Evolutionary conservation across 352 stramenopile genomes (phyloP).

Genomic region (Phytophthora pinifolia): DNA sequence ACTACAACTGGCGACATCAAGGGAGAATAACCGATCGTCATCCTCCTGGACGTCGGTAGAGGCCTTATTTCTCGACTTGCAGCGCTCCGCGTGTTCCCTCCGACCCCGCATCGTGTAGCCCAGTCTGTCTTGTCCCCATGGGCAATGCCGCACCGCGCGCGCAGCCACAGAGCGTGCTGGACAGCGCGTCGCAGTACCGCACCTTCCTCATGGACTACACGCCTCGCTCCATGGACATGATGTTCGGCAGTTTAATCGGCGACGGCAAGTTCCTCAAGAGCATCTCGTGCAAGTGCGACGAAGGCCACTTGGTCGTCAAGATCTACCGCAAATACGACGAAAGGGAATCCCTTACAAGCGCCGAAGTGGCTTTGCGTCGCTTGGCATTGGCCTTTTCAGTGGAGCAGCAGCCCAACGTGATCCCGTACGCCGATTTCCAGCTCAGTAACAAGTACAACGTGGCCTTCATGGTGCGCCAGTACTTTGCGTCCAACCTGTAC

Average conservation of each 20-base stretch:
- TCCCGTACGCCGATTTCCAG: slow-evolving; percentile 82
- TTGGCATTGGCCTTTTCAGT: slow-evolving; percentile 60
- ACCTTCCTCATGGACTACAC: slow-evolving; percentile 90
- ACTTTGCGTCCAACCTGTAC: slow-evolving; percentile 95
- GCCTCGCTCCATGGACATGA: slow-evolving; percentile 80
- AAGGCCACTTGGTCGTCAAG: slow-evolving; percentile 85
- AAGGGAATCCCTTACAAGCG: slow-evolving; percentile 59
- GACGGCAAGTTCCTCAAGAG: slow-evolving; percentile 91
- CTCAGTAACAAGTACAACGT: slow-evolving; percentile 81
- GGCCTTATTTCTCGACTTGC: slow-evolving; percentile 4
- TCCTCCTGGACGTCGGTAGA: not conserved
- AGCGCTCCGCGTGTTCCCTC: not conserved
- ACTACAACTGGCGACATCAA: slow-evolving; percentile 29
- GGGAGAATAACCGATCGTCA: slow-evolving; percentile 21
- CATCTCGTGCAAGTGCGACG: slow-evolving; percentile 86
- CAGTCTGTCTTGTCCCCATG: slow-evolving; percentile 36
- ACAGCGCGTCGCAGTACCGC: slow-evolving; percentile 85
- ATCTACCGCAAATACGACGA: slow-evolving; percentile 89
- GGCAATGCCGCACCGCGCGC: slow-evolving; percentile 82
- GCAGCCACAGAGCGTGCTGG: slow-evolving; percentile 71
- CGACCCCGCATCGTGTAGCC: slow-evolving; percentile 9
- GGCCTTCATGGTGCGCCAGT: slow-evolving; percentile 95
- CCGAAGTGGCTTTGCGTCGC: slow-evolving; percentile 52
- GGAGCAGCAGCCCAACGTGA: slow-evolving; percentile 78
- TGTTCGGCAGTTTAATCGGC: slow-evolving; percentile 84